Base-by-base conservation (phyloP, 192 early-diverging fungal genomes). In the Coemansia sp. region DNA sequence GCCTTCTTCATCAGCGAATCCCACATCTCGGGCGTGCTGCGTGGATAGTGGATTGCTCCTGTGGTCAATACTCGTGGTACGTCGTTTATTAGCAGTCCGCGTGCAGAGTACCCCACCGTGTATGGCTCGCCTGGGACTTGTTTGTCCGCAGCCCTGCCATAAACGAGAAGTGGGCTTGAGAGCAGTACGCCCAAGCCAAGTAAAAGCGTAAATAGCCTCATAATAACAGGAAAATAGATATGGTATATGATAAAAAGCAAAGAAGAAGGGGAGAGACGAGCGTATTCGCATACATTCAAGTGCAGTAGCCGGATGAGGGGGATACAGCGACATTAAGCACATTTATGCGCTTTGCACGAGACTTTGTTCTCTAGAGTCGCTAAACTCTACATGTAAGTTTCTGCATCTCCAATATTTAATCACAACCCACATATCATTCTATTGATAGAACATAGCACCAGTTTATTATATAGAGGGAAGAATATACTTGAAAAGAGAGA, bases 1-100 rank as follows among this genome's bases (percentile, higher is more conserved):
- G 78, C 81, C 61, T 78, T 76, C 27, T 76, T 67, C 72, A 90
- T 75, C 19, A 88, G 66, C 39, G 69, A 66, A 39, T 84, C 85
- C 87, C 89, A 90, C 84, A 86, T 82, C 29, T 39, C 55, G 2
- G 87, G 85, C 50, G 84, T 73, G 67, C 84, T 86, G 32, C 88
- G 78, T 14, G 87, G 86, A 66, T 89, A 89, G 73, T 89, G 88
- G 64, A 89, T 85, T 8, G 85, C 67, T 10, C 85, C 88, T 10
- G 74, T 65, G 1, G 85, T 75, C 42, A 89, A 72, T 14, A 84
- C 36, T 4, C 67, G 61, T 21, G 73, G 76, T 58, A 57, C n/a
- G 31, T 69, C 76, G 65, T 84, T 70, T 31, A 84, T 84, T 15
- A 72, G 37, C 32, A 80, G 57, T 14, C 77, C 77, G 55, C 77